Evolutionary conservation across 2,329 filamentous ascomycete genomes (phyloP), one percentile per base, ranked within the genome.

Genomic region (Pleurostoma richardsiae): DNA sequence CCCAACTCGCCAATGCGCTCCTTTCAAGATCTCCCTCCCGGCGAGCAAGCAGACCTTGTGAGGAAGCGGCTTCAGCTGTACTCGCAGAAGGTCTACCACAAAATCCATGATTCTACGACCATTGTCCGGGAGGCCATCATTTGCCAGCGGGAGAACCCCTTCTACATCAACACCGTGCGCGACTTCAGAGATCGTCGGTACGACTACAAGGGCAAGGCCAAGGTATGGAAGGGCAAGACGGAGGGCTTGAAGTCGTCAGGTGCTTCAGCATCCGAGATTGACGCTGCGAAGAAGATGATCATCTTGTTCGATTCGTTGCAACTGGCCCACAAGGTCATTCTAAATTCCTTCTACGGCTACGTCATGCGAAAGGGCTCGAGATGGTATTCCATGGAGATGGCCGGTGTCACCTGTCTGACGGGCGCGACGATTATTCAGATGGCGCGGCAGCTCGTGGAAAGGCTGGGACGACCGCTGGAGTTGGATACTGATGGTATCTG

Each of bases 381-480:
- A 46, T 99, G 94, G 94, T 99, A 99, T 64, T 99, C 94, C 19
- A 85, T 99, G 80, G 94, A 99, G 64, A 99, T 99, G 94, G 94
- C 95, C 11, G 94, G 94, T 57, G 94, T 99, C 4, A 99, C 94
- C 39, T 99, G 94, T 70, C 73, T 99, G 64, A 99, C 94, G 2
- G 94, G 94, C 52, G 94, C 94, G 30, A 88, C 85, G 39, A 99
- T 99, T 62, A 99, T 99, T 63, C 94, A 99, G 61, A 83, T 99
- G 79, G 95, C 94, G 19, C 83, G 92, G 60, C 86, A 94, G 57
- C 79, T 99, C 2, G 92, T 99, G 4, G 94, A 99, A 63, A 82
- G 94, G 6, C 88, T 99, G 36, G 94, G 94, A 28, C 81, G 94
- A 47, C 94, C 94, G 0, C 75, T 99, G 44, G 94, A 99, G 65